Percentiles rank a stretch among this genome's conserved stretches.
phyloP scores from a whole-genome alignment of 306 rosid genomes.

The Prinsepia uniflora region DNA sequence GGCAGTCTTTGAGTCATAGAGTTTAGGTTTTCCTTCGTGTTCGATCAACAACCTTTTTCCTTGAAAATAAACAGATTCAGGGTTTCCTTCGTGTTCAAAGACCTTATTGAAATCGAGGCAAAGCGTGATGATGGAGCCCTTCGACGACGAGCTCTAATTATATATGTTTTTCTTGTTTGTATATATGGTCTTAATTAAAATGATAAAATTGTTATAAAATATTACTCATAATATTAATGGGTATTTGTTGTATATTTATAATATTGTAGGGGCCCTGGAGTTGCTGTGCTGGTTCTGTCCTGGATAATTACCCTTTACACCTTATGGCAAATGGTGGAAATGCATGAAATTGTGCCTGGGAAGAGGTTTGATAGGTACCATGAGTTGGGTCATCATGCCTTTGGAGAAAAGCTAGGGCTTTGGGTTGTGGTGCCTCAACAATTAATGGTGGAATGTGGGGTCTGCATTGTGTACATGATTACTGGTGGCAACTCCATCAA shows the following conservation, averaged over 20 bases:
- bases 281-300: constrained; percentile 27
- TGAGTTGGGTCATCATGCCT: constrained; percentile 40
- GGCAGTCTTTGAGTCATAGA: too few relatives aligned
- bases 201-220: too few relatives aligned
- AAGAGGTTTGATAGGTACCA: constrained; percentile 47
- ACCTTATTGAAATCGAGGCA: too few relatives aligned
- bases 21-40: too few relatives aligned
- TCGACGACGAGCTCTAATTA: too few relatives aligned
- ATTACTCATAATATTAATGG: neutral
- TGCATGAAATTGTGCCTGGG: constrained; percentile 43
- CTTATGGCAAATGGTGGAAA: constrained; percentile 43
- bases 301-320: constrained; percentile 47
- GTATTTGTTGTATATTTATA: neutral
- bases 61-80: too few relatives aligned
- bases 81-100: too few relatives aligned
- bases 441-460: constrained; percentile 32
- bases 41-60: too few relatives aligned
- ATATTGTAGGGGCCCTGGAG: constrained; percentile 38
- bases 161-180: too few relatives aligned
- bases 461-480: constrained; percentile 39
- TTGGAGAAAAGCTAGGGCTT: constrained; percentile 38
- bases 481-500: constrained; percentile 38
- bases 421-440: constrained; percentile 46
- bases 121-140: too few relatives aligned
- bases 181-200: too few relatives aligned